Evolutionary conservation across 78 protist genomes (phyloP).

Genomic region (Anaeramoeba flamelloides): DNA sequence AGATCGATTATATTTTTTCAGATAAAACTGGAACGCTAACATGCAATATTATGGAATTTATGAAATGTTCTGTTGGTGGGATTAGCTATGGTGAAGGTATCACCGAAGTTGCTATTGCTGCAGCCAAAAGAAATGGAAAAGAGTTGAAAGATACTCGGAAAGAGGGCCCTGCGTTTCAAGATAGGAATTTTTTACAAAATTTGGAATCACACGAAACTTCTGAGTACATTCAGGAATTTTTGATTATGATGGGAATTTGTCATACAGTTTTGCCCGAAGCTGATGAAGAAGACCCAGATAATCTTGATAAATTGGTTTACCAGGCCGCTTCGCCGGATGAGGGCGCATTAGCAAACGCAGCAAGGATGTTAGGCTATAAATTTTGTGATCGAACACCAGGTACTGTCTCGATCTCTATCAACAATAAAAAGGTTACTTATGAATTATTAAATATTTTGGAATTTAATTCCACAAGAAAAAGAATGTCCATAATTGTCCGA

Average conservation of each 20-base stretch:
- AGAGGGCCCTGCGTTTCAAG: too few relatives aligned
- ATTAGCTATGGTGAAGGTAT: neutral
- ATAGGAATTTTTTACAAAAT: too few relatives aligned
- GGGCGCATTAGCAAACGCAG: slow-evolving; percentile 59
- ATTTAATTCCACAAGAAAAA: neutral
- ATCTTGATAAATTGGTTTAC: slow-evolving; percentile 36
- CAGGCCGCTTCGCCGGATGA: slow-evolving; percentile 81
- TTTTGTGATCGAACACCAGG: neutral
- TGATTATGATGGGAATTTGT: too few relatives aligned
- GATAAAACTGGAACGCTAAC: slow-evolving; percentile 97
- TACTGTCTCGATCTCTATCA: neutral
- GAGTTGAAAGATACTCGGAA: too few relatives aligned
- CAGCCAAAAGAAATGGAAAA: too few relatives aligned
- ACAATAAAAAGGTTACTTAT: neutral
- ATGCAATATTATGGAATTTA: slow-evolving; percentile 54
- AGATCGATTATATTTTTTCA: slow-evolving; percentile 52
- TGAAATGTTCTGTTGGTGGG: neutral
- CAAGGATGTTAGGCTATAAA: slow-evolving; percentile 17
- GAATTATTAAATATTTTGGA: neutral
- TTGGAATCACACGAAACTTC: too few relatives aligned
- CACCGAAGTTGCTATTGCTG: too few relatives aligned
- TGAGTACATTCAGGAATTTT: too few relatives aligned
- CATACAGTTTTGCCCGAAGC: slow-evolving; percentile 57
- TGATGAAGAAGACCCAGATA: slow-evolving; percentile 12
- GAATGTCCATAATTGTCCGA: slow-evolving; percentile 1